phyloP scores from a whole-genome alignment of 129 eudicot genomes.

The Saposhnikovia divaricata region DNA sequence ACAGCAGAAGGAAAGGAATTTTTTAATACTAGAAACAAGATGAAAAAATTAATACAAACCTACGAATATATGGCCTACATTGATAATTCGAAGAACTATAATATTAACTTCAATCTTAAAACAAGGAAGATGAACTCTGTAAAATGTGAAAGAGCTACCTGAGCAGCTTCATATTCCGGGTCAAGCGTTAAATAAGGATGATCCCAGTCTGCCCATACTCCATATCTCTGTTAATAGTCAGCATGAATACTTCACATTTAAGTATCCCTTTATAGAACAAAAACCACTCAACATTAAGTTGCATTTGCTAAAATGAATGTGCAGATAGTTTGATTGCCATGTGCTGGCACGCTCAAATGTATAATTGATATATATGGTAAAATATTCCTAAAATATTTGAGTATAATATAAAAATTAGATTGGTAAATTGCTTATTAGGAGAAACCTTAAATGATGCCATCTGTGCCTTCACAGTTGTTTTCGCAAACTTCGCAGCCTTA shows the following conservation, averaged over 20 bases:
- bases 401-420: background rate
- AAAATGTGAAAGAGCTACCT: slow-evolving; percentile 34
- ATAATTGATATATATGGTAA: background rate
- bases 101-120: background rate
- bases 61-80: background rate
- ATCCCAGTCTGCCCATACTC: slow-evolving; percentile 99
- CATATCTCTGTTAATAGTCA: slow-evolving; percentile 53
- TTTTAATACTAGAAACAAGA: background rate
- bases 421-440: background rate
- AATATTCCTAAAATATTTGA: too few relatives aligned
- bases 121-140: background rate
- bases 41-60: background rate
- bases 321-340: background rate
- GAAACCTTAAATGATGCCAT: slow-evolving; percentile 94
- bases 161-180: slow-evolving; percentile 99
- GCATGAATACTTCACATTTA: slow-evolving; percentile 10
- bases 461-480: slow-evolving; percentile 82
- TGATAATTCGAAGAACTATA: background rate
- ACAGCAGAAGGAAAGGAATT: background rate
- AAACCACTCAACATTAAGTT: background rate
- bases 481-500: slow-evolving; percentile 96
- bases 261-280: background rate
- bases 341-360: background rate
- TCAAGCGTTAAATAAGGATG: slow-evolving; percentile 93
- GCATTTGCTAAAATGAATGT: background rate